phyloP scores from a whole-genome alignment of 108 stramenopile species.

The Conticribra weissflogii region DNA sequence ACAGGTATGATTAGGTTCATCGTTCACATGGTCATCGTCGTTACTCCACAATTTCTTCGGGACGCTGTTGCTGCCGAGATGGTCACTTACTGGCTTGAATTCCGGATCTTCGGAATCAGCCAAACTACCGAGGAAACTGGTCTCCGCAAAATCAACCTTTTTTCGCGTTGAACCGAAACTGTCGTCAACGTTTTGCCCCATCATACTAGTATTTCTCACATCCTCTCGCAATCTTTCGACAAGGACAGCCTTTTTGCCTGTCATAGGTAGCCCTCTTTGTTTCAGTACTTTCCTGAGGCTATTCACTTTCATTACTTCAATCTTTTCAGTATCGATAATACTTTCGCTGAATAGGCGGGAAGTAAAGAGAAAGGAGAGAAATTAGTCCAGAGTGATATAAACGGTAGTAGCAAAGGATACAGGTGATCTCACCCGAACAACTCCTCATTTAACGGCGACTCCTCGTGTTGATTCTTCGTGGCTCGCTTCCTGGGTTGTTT shows the following conservation, averaged over 20 bases:
- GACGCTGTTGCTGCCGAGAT: conserved; percentile 2
- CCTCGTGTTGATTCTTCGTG: neutral
- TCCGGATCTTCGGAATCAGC: conserved; percentile 1
- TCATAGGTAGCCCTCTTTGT: conserved; percentile 26
- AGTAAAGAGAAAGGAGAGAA: neutral
- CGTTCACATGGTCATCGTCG: neutral
- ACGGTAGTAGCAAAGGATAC: neutral
- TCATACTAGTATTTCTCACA: neutral
- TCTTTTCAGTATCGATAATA: conserved; percentile 24
- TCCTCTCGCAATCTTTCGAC: conserved; percentile 28
- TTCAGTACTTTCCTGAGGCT: conserved; percentile 34
- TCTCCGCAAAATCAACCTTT: conserved; percentile 32
- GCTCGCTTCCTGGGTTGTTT: neutral
- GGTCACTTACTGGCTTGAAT: conserved; percentile 9
- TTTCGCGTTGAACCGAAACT: conserved; percentile 5
- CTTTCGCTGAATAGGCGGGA: conserved; percentile 7
- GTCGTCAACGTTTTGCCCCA: neutral
- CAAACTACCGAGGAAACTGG: neutral
- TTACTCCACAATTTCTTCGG: conserved; percentile 25
- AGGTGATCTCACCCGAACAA: neutral
- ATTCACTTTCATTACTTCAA: conserved; percentile 36
- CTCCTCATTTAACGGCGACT: neutral
- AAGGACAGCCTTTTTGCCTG: conserved; percentile 52
- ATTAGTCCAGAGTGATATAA: too few relatives aligned
- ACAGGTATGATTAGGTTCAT: neutral